Conservation (phyloP, 2,329 filamentous ascomycete species). For the Alternaria sp. region DNA sequence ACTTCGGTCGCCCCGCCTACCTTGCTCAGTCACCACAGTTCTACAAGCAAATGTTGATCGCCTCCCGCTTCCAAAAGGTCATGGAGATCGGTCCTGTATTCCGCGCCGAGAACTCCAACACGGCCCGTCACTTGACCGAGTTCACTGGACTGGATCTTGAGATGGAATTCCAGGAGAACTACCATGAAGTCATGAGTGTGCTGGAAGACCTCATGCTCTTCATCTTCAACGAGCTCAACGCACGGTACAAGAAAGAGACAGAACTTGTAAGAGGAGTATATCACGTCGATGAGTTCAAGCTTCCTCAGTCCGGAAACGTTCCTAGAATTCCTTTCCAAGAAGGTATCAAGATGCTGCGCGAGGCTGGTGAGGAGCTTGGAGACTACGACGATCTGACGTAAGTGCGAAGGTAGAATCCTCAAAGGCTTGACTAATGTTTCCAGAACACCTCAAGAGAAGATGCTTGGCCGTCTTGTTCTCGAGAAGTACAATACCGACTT, state of each 20-base stretch:
- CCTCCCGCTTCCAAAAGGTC: constrained; percentile 77
- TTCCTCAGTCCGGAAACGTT: constrained; percentile 76
- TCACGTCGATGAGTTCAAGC: constrained; percentile 77
- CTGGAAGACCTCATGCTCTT: constrained; percentile 76
- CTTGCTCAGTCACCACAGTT: constrained; percentile 84
- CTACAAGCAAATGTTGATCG: constrained; percentile 88
- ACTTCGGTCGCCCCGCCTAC: constrained; percentile 84
- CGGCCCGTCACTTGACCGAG: constrained; percentile 83
- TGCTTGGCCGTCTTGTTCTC: constrained; percentile 84
- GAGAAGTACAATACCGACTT: constrained; percentile 94
- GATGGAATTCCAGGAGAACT: constrained; percentile 83
- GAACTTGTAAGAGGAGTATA: constrained; percentile 74
- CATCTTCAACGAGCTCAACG: constrained; percentile 78
- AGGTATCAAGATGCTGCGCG: constrained; percentile 76
- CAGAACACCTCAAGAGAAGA: constrained; percentile 80
- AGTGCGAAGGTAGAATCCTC: neutral
- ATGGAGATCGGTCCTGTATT: constrained; percentile 83
- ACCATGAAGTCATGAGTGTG: constrained; percentile 75
- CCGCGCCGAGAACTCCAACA: constrained; percentile 86
- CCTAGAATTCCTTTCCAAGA: constrained; percentile 79
- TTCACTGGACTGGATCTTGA: constrained; percentile 90
- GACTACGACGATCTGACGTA: constrained; percentile 78
- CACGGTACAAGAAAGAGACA: constrained; percentile 73
- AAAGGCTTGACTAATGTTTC: neutral
- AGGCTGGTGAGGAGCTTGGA: constrained; percentile 75